Base-by-base conservation (phyloP, 805 yeast species). In the Nakazawaea ambrosiae region DNA sequence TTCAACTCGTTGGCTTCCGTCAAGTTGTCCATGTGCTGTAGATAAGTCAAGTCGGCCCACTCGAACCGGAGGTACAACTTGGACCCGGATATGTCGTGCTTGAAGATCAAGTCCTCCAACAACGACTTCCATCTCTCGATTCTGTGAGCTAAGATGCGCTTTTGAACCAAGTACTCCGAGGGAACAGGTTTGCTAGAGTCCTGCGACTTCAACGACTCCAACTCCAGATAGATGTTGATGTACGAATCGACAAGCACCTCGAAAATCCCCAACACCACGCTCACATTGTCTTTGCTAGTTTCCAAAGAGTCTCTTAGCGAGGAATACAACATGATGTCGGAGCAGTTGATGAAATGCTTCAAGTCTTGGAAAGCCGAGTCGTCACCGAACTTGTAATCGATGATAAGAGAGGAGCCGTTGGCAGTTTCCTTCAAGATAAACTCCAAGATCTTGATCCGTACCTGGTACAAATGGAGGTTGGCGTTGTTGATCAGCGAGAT, bases 111-210 rank as follows among this genome's bases (percentile, higher is more conserved):
- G 22, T 55, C 60, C 2, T 58, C 57, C n/a, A 70, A 46, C 11
- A 65, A 33, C 1, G 45, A 37, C 2, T 53, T 40, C 89, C 89
- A 81, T 30, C 66, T 60, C 2, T 54, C 48, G 4, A 80, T 51
- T 39, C 75, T 63, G 17, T 59, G 65, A 5, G 60, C 58, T 0
- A 77, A 37, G 25, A 59, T 57, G 15, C 58, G 53, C 32, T 68
- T 57, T 11, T 58, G 61, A 3, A 63, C 50, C n/a, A 64, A 61
- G 3, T 64, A 40, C 4, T 64, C 68, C 4, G 39, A 42, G 1
- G 43, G 16, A 4, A 39, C 30, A 5, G 46, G 26, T 34, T 47
- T 53, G 18, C 39, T 43, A 5, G 42, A 44, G 2, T 42, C 47
- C 32, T 18, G 20, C 23, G 27, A 25, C 31, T 48, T 53, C 31